phyloP scores from a whole-genome alignment of 257 asterid species.

The Solanum tacnaense region DNA sequence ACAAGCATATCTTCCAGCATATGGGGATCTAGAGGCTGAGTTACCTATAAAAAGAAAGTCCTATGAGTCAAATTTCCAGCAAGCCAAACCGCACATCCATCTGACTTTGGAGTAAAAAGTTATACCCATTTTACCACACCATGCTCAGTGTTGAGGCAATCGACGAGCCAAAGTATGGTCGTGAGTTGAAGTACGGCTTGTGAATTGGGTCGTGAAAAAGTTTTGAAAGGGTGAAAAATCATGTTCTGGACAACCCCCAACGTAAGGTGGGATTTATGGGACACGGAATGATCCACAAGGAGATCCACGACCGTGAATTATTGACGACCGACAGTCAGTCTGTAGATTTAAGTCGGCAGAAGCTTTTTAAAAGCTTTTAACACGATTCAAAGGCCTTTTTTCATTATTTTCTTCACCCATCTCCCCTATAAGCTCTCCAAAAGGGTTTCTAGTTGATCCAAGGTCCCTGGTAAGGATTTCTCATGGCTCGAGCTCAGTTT shows the following conservation, averaged over 20 bases:
- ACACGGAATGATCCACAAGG: not conserved
- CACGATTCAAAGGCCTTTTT: too few species aligned
- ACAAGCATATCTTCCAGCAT: not conserved
- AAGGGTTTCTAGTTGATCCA: not conserved
- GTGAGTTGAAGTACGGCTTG: not conserved
- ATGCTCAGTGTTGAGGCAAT: not conserved
- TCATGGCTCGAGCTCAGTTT: not conserved
- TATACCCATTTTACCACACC: not conserved
- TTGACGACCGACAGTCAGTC: not conserved
- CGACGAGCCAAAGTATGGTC: not conserved
- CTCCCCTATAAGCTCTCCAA: not conserved
- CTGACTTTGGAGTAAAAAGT: not conserved
- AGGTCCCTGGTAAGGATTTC: not conserved
- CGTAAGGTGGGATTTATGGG: not conserved
- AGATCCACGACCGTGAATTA: not conserved
- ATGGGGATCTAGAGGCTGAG: not conserved
- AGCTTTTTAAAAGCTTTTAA: not conserved
- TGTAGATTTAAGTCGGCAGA: not conserved
- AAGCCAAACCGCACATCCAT: not conserved
- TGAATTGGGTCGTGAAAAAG: not conserved
- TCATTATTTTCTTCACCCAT: not conserved
- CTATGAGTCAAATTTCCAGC: not conserved
- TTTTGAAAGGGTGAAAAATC: not conserved
- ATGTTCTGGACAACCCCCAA: not conserved
- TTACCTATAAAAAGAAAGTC: not conserved